Evolutionary conservation across 495 filamentous ascomycete species (phyloP), one percentile per base, ranked within the genome.

Genomic region (Penicillium cosmopolitanum): DNA sequence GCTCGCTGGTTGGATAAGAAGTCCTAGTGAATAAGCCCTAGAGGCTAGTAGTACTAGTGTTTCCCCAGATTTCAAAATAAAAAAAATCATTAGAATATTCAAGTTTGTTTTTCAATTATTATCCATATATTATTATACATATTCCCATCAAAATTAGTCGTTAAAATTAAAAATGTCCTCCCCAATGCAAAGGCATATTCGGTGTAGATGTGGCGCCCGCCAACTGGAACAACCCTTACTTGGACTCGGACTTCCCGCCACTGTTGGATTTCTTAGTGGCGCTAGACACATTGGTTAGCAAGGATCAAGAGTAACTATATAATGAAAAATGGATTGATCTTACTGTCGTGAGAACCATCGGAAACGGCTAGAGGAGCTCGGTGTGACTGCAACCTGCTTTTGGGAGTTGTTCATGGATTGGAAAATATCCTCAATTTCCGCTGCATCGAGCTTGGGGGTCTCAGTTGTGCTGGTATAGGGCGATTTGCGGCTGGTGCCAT

Each of bases 371-470:
- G 47, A 50, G 23, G 52, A 40, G 19, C 16, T 43, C 6, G 42
- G 42, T 8, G 42, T 7, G 16, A 12, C 40, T 6, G 36, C 3
- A 13, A 23, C 19, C 13, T 19, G 15, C 34, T 54, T 40, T 34
- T 47, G 38, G 23, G 53, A 31, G 18, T 18, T 1, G 25, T 46
- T 31, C 38, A 55, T 40, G 1, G 25, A 12, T 25, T 55, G 53
- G 53, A 47, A 55, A 34, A 55, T 55, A 25, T 55, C 18, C 12
- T 55, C 53, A 18, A 55, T 55, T 34, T 55, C 9, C 11, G 40
- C 40, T 0, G 53, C 53, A 44, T 55, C 53, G 38, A 55, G 36
- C 53, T 55, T 55, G 11, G 53, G 53, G 7, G 40, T 13, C 10
- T 33, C 40, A 5, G 18, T 42, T 5, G 53, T n/a, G 53, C 53